phyloP scores from a whole-genome alignment of 140 eudicot species.

The Anethum foeniculum region DNA sequence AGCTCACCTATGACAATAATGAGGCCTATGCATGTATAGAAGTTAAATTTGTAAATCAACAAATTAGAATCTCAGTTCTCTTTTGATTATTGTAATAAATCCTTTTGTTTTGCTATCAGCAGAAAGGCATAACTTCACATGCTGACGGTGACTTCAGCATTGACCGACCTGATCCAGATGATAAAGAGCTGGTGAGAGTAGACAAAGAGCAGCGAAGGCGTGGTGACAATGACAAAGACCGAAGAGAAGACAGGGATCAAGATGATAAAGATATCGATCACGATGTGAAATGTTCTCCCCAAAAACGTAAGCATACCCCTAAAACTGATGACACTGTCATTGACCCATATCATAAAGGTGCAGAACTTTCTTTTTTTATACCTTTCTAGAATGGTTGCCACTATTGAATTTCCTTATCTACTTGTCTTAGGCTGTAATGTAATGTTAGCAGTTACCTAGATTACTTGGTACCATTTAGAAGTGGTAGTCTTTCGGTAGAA shows the following conservation, averaged over 20 bases:
- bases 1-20: constrained; percentile 28
- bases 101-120: constrained; percentile 16
- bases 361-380: not conserved
- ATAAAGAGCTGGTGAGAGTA: constrained; percentile 27
- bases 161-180: constrained; percentile 42
- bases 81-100: constrained; percentile 13
- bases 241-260: constrained; percentile 44
- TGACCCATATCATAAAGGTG: constrained; percentile 44
- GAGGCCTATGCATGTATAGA: constrained; percentile 41
- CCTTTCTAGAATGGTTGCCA: not conserved
- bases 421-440: not conserved
- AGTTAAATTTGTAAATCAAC: constrained; percentile 29
- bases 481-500: not conserved
- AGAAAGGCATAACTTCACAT: constrained; percentile 36
- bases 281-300: constrained; percentile 26
- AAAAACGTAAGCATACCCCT: constrained; percentile 32
- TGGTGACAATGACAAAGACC: constrained; percentile 40
- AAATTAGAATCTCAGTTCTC: constrained; percentile 8
- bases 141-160: constrained; percentile 35
- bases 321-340: constrained; percentile 44
- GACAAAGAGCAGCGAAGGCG: constrained; percentile 38
- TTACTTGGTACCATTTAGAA: not conserved
- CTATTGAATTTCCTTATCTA: not conserved
- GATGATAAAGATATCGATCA: constrained; percentile 36
- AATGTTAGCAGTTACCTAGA: not conserved